Evolutionary conservation across 2,329 filamentous ascomycete genomes (phyloP).

Genomic region (Scedosporium apiospermum): DNA sequence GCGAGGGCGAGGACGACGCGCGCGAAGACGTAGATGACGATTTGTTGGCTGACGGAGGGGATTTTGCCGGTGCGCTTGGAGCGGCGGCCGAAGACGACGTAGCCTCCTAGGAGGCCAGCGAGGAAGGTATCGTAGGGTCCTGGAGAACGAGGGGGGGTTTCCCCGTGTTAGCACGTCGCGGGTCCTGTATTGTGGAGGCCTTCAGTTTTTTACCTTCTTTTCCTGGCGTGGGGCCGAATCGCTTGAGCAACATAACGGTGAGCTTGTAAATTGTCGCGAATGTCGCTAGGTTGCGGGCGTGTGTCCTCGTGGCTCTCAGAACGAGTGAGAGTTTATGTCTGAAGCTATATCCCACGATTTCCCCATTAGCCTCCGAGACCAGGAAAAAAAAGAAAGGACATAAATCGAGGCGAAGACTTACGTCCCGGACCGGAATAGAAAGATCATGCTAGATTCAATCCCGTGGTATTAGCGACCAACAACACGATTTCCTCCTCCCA

Average conservation of each 20-base stretch:
- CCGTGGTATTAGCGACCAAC: neutral
- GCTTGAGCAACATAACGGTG: slow-evolving; percentile 64
- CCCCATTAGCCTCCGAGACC: neutral
- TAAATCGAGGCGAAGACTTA: slow-evolving; percentile 31
- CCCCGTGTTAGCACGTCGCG: neutral
- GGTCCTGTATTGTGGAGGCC: neutral
- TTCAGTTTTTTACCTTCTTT: slow-evolving; percentile 40
- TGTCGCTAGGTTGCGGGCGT: slow-evolving; percentile 83
- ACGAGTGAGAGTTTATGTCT: slow-evolving; percentile 71
- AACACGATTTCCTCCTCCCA: neutral
- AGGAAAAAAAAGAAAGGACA: neutral
- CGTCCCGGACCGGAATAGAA: slow-evolving; percentile 89
- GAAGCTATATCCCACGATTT: slow-evolving; percentile 31
- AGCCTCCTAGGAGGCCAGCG: slow-evolving; percentile 80
- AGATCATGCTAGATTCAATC: slow-evolving; percentile 65
- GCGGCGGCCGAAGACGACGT: slow-evolving; percentile 74
- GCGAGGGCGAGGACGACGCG: slow-evolving; percentile 79
- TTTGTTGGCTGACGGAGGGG: slow-evolving; percentile 85
- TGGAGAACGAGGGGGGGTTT: slow-evolving; percentile 22
- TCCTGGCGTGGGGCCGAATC: slow-evolving; percentile 46
- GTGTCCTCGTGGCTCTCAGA: slow-evolving; percentile 76
- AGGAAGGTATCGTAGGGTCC: slow-evolving; percentile 76
- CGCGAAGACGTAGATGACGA: slow-evolving; percentile 96
- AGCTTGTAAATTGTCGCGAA: slow-evolving; percentile 90
- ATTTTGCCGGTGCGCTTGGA: slow-evolving; percentile 56